phyloP scores from a whole-genome alignment of 495 filamentous ascomycete genomes.

The Echria macrotheca region DNA sequence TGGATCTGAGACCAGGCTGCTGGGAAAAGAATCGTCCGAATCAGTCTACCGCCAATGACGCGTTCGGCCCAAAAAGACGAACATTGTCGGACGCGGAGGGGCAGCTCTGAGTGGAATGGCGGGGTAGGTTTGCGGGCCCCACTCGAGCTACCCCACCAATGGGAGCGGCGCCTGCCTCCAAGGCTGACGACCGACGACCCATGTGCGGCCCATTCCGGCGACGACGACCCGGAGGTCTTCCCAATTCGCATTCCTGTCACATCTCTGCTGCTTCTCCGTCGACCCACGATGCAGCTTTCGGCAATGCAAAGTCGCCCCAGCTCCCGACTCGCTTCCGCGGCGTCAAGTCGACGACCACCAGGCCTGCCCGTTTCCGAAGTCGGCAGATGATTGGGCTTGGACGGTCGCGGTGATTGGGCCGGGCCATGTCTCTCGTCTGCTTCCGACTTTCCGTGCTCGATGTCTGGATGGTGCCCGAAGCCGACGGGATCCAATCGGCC shows the following conservation, averaged over 20 bases:
- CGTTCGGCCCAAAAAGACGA: constrained; percentile 8
- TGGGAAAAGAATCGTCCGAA: not conserved
- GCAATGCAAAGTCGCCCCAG: not conserved
- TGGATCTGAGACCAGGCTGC: not conserved
- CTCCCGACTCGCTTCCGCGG: not conserved
- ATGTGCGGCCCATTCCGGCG: constrained; percentile 17
- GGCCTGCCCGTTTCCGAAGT: constrained; percentile 2
- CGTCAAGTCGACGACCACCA: not conserved
- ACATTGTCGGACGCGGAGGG: not conserved
- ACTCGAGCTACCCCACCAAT: constrained; percentile 5
- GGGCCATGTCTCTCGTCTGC: constrained; percentile 5
- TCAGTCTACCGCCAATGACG: constrained; percentile 27
- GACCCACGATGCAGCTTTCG: not conserved
- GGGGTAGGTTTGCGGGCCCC: constrained; percentile 12
- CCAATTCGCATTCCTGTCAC: not conserved
- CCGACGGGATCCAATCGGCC: constrained; percentile 4
- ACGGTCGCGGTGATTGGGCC: not conserved
- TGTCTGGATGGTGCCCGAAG: constrained; percentile 4
- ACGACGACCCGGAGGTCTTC: not conserved
- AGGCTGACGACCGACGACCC: constrained; percentile 2
- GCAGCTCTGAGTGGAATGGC: constrained; percentile 15
- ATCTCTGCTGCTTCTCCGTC: not conserved
- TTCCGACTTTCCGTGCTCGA: not conserved
- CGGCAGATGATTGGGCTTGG: constrained; percentile 7
- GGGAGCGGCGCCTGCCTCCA: not conserved